These are phyloP conservation scores for Dictyostelium citrinum DNA, from an alignment of 78 protist genomes.

Conservation along the genomic window DNA sequence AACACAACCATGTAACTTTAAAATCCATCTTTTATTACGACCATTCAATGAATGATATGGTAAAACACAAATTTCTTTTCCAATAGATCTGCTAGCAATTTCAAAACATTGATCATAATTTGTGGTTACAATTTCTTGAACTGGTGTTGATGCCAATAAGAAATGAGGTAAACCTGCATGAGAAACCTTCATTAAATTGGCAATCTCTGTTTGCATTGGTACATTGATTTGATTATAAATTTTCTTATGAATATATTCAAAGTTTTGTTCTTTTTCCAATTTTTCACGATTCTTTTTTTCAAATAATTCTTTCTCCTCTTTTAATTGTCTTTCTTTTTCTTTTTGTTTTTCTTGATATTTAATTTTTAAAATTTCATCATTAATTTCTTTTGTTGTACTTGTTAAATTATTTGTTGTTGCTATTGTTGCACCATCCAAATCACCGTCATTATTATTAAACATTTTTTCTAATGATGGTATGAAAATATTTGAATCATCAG, in stretches of 20 bases:
- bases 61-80: background rate
- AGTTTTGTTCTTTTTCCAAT: background rate
- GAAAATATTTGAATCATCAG: background rate
- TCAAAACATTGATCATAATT: slow-evolving; percentile 86
- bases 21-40: slow-evolving; percentile 35
- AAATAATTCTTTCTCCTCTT: background rate
- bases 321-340: background rate
- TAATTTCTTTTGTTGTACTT: background rate
- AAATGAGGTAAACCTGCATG: slow-evolving; percentile 51
- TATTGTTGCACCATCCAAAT: background rate
- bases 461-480: background rate
- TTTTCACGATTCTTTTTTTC: background rate
- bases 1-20: slow-evolving; percentile 87
- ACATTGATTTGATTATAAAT: slow-evolving; percentile 27
- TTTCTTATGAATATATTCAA: background rate
- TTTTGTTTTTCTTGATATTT: background rate
- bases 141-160: slow-evolving; percentile 74
- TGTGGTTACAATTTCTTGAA: slow-evolving; percentile 76
- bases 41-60: slow-evolving; percentile 11
- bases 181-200: slow-evolving; percentile 24
- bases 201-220: slow-evolving; percentile 68
- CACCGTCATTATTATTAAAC: background rate
- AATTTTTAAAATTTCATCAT: background rate
- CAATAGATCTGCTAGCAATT: slow-evolving; percentile 55
- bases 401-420: background rate